Evolutionary conservation across 495 filamentous ascomycete species (phyloP).

Genomic region (Lasiosphaeris hirsuta): DNA sequence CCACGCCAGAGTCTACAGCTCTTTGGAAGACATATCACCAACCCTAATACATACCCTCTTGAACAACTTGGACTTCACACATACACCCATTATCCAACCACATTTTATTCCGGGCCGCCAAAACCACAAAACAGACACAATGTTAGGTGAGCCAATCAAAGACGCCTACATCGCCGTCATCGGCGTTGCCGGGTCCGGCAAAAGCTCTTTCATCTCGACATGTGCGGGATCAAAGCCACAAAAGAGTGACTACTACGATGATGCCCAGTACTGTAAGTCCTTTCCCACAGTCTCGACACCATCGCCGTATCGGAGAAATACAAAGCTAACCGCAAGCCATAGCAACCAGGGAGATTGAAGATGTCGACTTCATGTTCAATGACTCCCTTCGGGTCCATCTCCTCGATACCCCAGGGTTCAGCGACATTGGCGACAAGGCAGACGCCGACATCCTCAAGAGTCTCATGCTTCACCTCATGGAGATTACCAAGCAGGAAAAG

Average conservation of each 20-base stretch:
- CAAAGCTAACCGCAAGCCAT: not conserved
- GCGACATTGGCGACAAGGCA: slow-evolving; percentile 28
- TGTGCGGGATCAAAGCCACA: not conserved
- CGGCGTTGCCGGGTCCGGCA: slow-evolving; percentile 4
- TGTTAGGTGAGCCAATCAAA: not conserved
- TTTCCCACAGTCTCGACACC: too few species aligned
- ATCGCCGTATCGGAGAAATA: too few species aligned
- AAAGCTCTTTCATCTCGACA: slow-evolving; percentile 9
- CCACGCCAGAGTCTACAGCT: too few species aligned
- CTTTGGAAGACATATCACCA: too few species aligned
- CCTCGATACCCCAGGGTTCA: slow-evolving; percentile 41
- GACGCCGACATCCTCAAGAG: slow-evolving; percentile 34
- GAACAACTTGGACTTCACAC: too few species aligned
- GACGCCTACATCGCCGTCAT: not conserved
- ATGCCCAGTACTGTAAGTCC: not conserved
- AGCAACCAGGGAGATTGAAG: too few species aligned
- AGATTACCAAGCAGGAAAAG: not conserved
- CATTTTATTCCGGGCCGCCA: too few species aligned
- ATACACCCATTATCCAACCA: too few species aligned
- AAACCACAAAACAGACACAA: too few species aligned
- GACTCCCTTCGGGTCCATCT: slow-evolving; percentile 16
- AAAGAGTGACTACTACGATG: not conserved
- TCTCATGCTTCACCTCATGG: slow-evolving; percentile 24
- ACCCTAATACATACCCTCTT: too few species aligned
- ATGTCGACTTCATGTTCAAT: not conserved